Base-by-base conservation (phyloP, 2,329 filamentous ascomycete species). In the Claviceps purpurea region DNA sequence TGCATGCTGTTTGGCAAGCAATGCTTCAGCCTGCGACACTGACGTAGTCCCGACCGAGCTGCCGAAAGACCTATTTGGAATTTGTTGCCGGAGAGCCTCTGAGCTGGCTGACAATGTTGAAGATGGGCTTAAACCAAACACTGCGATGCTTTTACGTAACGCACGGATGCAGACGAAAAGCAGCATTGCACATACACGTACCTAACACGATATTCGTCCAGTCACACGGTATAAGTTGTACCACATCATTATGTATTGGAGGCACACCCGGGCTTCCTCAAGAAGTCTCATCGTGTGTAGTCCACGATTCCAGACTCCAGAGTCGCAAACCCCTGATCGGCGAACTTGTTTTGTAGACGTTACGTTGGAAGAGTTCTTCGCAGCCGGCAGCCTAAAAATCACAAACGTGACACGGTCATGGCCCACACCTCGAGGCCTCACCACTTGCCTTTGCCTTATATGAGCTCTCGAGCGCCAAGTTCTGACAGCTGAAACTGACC, bases 401-500 rank as follows among this genome's bases (percentile, higher is more conserved):
- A 26, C 43, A 10, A n/a, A n/a, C n/a, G 43, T n/a, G 8, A 34
- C 43, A 26, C 20, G 14, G 20, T 24, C 5, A 24, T 39, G 8
- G 4, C 34, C 18, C 34, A 38, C 20, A 14, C 22, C 46, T 14
- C 6, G 16, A 11, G 45, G 18, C 18, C 45, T 38, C 7, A 18
- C 26, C 26, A 18, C 16, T 47, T 20, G 30, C 26, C 45, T 5
- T 37, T n/a, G n/a, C 16, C 2, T 22, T 40, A 44, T 14, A 37
- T 50, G 24, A 49, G 39, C 16, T 18, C 38, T 37, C 39, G 22
- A 37, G 24, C 39, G 26, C 48, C 47, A 37, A 24, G 8, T 39
- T n/a, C 34, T 50, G 49, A 46, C 42, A 11, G 49, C 42, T 46
- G 49, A 45, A 46, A 45, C 22, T 46, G 49, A 50, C 49, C 49